phyloP scores from a whole-genome alignment of 208 protist species.

The Wallacemonas rigidus region DNA sequence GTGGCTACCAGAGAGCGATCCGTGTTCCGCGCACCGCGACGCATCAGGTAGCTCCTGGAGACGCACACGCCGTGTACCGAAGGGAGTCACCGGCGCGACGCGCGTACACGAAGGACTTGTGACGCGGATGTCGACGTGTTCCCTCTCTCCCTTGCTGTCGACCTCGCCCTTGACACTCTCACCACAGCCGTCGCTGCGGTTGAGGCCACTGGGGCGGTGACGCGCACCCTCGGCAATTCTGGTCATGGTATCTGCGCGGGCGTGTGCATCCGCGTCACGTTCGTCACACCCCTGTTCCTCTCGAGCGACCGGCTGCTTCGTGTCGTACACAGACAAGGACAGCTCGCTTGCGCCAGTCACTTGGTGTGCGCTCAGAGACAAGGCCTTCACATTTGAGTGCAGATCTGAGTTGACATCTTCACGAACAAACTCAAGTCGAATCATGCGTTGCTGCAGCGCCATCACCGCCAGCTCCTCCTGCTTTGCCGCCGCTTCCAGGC shows the following conservation, averaged over 20 bases:
- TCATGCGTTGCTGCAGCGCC: conserved; percentile 64
- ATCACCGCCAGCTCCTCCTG: conserved; percentile 52
- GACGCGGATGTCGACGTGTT: too few species aligned
- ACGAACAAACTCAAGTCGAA: conserved; percentile 27
- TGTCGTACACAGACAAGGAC: background rate
- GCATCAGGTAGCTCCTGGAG: background rate
- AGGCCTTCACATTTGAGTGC: background rate
- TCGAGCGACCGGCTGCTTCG: conserved; percentile 24
- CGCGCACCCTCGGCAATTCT: too few species aligned
- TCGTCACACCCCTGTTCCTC: conserved; percentile 1
- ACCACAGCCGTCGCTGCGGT: too few species aligned
- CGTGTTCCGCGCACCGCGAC: background rate
- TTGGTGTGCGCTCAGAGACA: background rate
- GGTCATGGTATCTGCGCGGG: too few species aligned
- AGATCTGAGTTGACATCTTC: conserved; percentile 3
- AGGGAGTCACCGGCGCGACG: background rate
- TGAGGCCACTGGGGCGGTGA: too few species aligned
- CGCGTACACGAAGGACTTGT: background rate
- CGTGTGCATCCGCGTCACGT: too few species aligned
- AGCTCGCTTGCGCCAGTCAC: too few species aligned
- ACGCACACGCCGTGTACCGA: background rate
- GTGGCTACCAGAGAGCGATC: background rate
- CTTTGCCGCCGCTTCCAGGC: conserved; percentile 26
- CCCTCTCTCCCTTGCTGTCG: too few species aligned
- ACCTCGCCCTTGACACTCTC: too few species aligned